These are phyloP conservation scores for Neurospora cerealis DNA, from an alignment of 495 filamentous ascomycete species.

Conservation along the genomic window DNA sequence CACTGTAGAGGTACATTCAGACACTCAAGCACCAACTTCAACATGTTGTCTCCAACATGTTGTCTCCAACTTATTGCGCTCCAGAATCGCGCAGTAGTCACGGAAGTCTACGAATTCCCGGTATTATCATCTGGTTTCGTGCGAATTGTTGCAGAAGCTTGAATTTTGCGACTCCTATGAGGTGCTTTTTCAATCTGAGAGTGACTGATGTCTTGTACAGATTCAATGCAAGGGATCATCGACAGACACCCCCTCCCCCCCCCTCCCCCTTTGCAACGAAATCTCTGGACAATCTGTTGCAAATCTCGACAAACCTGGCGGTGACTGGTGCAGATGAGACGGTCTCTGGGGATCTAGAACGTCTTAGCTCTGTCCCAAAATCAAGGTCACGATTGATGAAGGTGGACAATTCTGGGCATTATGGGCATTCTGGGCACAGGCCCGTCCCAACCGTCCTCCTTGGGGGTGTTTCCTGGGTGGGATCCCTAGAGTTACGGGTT, in stretches of 20 bases:
- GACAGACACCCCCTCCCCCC: background rate
- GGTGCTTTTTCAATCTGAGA: background rate
- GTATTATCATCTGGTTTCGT: background rate
- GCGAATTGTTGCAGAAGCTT: background rate
- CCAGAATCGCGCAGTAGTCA: background rate
- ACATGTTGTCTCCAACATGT: background rate
- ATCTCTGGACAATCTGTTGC: background rate
- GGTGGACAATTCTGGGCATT: background rate
- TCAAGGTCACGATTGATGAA: slow-evolving; percentile 12
- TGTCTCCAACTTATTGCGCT: background rate
- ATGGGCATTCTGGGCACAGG: slow-evolving; percentile 1
- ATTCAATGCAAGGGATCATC: background rate
- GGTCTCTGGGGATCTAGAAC: slow-evolving; percentile 19
- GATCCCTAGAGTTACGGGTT: background rate
- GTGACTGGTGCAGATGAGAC: slow-evolving; percentile 4
- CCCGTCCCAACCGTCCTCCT: background rate
- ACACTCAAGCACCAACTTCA: background rate
- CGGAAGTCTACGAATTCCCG: background rate
- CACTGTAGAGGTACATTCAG: background rate
- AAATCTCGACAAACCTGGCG: background rate
- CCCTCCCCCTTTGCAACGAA: background rate
- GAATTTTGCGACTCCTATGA: background rate
- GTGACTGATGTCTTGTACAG: background rate
- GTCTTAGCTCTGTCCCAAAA: slow-evolving; percentile 3
- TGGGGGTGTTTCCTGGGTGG: background rate